Conservation (phyloP, 2,329 filamentous ascomycete genomes). For the Onygenales sp. region DNA sequence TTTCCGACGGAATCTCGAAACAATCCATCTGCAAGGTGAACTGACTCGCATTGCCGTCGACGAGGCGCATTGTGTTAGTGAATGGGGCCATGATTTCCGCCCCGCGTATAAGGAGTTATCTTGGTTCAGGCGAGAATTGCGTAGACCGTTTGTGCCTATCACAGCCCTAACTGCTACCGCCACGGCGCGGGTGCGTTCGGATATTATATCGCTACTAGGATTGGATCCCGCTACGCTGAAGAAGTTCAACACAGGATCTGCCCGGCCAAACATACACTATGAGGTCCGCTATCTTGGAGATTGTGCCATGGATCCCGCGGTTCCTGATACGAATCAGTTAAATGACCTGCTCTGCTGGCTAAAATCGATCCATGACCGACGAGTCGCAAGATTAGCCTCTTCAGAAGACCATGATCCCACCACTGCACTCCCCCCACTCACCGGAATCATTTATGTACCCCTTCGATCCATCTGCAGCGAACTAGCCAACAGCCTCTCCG, state of each 20-base stretch:
- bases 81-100: constrained; percentile 98
- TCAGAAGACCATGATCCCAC: constrained; percentile 47
- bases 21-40: constrained; percentile 71
- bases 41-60: constrained; percentile 84
- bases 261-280: constrained; percentile 78
- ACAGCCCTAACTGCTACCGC: constrained; percentile 91
- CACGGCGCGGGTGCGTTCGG: constrained; percentile 67
- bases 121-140: constrained; percentile 62
- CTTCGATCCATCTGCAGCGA: constrained; percentile 31
- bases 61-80: constrained; percentile 92
- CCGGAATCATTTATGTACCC: constrained; percentile 40
- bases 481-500: constrained; percentile 28
- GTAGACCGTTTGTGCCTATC: constrained; percentile 73
- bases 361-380: constrained; percentile 59
- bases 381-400: constrained; percentile 55
- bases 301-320: constrained; percentile 18
- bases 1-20: constrained; percentile 64
- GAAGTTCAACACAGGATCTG: constrained; percentile 74
- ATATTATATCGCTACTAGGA: constrained; percentile 68
- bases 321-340: constrained; percentile 52
- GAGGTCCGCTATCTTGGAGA: constrained; percentile 60
- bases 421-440: constrained; percentile 26
- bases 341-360: constrained; percentile 75
- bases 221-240: constrained; percentile 56
- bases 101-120: constrained; percentile 77